phyloP scores from a whole-genome alignment of 2,329 filamentous ascomycete species.

The Eutypella sp. region DNA sequence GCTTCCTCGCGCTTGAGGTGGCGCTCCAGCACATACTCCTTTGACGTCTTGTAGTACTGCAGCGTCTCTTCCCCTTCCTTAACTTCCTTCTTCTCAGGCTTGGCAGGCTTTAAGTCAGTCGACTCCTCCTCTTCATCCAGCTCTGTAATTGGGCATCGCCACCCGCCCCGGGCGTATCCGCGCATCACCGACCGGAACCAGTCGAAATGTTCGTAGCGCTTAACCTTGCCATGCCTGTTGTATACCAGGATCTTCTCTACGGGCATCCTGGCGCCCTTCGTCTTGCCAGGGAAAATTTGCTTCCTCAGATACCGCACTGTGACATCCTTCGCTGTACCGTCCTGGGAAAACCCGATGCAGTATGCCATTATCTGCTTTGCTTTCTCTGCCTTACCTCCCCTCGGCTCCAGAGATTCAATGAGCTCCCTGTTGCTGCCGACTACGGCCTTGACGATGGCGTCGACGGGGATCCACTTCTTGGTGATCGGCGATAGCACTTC shows the following conservation, averaged over 20 bases:
- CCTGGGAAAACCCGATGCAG: slow-evolving; percentile 73
- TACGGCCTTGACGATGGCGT: slow-evolving; percentile 63
- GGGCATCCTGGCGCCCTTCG: slow-evolving; percentile 76
- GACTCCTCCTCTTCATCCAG: slow-evolving; percentile 76
- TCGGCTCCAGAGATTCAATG: slow-evolving; percentile 71
- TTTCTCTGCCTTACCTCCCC: slow-evolving; percentile 77
- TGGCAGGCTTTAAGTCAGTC: slow-evolving; percentile 68
- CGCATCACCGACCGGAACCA: slow-evolving; percentile 84
- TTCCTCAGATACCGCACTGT: slow-evolving; percentile 85
- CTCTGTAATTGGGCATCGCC: slow-evolving; percentile 53
- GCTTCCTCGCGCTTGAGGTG: slow-evolving; percentile 93
- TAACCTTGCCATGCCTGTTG: slow-evolving; percentile 71
- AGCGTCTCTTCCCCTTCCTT: slow-evolving; percentile 76
- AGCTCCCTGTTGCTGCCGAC: slow-evolving; percentile 70
- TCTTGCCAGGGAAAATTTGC: slow-evolving; percentile 78
- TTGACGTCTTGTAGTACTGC: slow-evolving; percentile 81
- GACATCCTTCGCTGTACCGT: slow-evolving; percentile 90
- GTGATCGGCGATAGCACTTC: slow-evolving; percentile 82
- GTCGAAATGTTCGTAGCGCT: slow-evolving; percentile 71
- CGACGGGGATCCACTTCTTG: slow-evolving; percentile 72
- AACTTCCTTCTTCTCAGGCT: slow-evolving; percentile 67
- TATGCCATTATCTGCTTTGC: slow-evolving; percentile 89
- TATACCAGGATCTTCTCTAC: slow-evolving; percentile 77
- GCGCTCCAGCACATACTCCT: slow-evolving; percentile 78
- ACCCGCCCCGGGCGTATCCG: slow-evolving; percentile 55